phyloP scores from a whole-genome alignment of 2,329 filamentous ascomycete species.

The Aspergillus novoparasiticus region DNA sequence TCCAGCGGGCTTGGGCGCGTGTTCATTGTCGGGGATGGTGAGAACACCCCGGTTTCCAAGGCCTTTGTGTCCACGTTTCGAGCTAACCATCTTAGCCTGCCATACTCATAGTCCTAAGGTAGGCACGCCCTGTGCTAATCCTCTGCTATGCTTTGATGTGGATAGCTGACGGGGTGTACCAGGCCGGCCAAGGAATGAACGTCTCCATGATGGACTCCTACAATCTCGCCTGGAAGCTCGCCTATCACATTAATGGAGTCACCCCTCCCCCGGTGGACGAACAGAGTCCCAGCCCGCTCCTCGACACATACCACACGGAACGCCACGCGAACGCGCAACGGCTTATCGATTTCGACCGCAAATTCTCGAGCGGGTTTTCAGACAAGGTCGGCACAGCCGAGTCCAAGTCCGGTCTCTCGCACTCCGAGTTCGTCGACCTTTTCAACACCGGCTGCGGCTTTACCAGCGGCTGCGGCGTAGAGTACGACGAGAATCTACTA shows the following conservation, averaged over 20 bases:
- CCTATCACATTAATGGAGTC: slow-evolving; percentile 36
- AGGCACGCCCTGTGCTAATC: neutral
- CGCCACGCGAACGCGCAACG: slow-evolving; percentile 36
- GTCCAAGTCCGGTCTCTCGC: slow-evolving; percentile 26
- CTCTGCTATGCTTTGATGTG: too few relatives aligned
- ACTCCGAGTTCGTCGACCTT: slow-evolving; percentile 34
- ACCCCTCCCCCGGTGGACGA: slow-evolving; percentile 16
- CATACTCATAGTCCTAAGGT: slow-evolving; percentile 75
- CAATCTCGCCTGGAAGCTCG: slow-evolving; percentile 45
- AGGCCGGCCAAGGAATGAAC: slow-evolving; percentile 77
- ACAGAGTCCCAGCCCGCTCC: slow-evolving; percentile 11
- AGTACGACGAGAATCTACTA: slow-evolving; percentile 32
- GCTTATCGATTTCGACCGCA: slow-evolving; percentile 41
- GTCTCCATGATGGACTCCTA: slow-evolving; percentile 66
- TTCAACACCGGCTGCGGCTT: slow-evolving; percentile 38
- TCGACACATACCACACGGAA: slow-evolving; percentile 39
- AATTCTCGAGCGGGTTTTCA: slow-evolving; percentile 39
- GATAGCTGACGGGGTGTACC: neutral
- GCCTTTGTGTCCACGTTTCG: neutral
- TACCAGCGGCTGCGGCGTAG: slow-evolving; percentile 40
- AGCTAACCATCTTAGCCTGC: slow-evolving; percentile 52
- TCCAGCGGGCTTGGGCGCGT: slow-evolving; percentile 69
- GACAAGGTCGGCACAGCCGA: slow-evolving; percentile 30
- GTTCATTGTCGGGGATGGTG: slow-evolving; percentile 69
- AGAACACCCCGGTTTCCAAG: slow-evolving; percentile 3